A percentile compares a stretch with the other conserved stretches of the same genome.
Conservation (phyloP, 2,329 filamentous ascomycete species). For the Cercospora sojina region DNA sequence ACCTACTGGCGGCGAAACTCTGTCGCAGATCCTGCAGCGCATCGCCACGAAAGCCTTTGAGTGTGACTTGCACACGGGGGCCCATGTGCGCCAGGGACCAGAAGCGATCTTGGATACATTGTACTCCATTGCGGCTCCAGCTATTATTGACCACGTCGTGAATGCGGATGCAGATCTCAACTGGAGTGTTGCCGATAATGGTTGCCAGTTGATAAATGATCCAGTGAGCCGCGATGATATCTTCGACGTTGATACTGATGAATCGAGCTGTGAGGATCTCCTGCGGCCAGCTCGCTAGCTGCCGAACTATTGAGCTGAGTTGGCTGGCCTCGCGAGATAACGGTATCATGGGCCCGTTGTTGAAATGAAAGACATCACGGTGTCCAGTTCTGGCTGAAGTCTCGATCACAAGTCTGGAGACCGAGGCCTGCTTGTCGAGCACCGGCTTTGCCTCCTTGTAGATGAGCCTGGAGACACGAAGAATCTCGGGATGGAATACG, state of each 20-base stretch:
- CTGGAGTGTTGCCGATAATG: neutral
- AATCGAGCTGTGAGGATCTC: neutral
- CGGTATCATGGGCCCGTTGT: neutral
- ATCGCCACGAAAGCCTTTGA: neutral
- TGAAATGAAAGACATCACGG: neutral
- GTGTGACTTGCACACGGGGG: neutral
- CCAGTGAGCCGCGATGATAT: neutral
- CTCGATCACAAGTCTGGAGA: neutral
- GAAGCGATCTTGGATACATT: neutral
- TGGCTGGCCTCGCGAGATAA: neutral
- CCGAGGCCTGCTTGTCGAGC: neutral
- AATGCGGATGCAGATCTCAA: neutral
- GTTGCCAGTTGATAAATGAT: neutral
- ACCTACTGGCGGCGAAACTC: neutral
- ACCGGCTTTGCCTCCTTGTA: neutral
- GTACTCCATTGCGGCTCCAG: neutral
- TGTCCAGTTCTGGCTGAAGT: neutral
- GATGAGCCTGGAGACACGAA: neutral
- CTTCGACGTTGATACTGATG: neutral
- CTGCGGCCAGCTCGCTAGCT: neutral
- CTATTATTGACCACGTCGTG: neutral
- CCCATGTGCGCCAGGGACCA: neutral
- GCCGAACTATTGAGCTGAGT: neutral
- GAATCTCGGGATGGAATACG: neutral
- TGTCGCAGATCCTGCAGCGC: neutral